Percentiles rank a stretch among this genome's conserved stretches.
Evolutionary conservation across 768 basidiomycete genomes (phyloP).

Genomic region (Cystoderma amianthinum): DNA sequence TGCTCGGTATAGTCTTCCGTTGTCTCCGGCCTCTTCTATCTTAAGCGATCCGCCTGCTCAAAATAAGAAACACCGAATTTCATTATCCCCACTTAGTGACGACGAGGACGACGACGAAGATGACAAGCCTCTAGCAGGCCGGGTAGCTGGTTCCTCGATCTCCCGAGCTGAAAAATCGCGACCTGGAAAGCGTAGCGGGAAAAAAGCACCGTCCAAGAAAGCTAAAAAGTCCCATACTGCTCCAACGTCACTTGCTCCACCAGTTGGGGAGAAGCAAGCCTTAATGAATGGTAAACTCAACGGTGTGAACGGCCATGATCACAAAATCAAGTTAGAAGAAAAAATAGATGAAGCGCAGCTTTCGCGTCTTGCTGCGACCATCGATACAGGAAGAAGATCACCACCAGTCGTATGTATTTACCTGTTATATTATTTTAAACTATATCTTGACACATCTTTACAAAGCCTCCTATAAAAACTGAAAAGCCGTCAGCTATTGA

Average conservation of each 20-base stretch:
- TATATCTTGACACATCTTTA: constrained; percentile 3
- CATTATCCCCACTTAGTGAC: constrained; percentile 44
- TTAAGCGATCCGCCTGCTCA: constrained; percentile 41
- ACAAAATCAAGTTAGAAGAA: constrained; percentile 67
- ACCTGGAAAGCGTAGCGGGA: constrained; percentile 39
- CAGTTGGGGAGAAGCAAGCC: constrained; percentile 27
- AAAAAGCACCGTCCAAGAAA: constrained; percentile 51
- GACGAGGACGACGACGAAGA: constrained; percentile 48
- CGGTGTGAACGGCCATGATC: constrained; percentile 37
- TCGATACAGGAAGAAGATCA: constrained; percentile 49
- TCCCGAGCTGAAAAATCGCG: constrained; percentile 12
- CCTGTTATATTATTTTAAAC: constrained; percentile 1
- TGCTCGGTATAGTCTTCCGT: constrained; percentile 21
- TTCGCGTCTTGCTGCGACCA: constrained; percentile 69
- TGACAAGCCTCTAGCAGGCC: constrained; percentile 47
- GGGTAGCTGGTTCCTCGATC: constrained; percentile 23
- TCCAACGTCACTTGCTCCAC: constrained; percentile 35
- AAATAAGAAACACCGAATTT: constrained; percentile 48
- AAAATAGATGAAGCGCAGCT: constrained; percentile 76
- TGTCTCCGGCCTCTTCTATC: constrained; percentile 42
- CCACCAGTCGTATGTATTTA: constrained; percentile 38
- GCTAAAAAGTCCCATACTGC: constrained; percentile 52
- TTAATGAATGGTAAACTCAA: constrained; percentile 33
- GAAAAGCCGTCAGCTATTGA: constrained; percentile 81
- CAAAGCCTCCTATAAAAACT: constrained; percentile 45